These are phyloP conservation scores for Talaromyces stipitatus DNA, from an alignment of 495 filamentous ascomycete species.

Conservation along the genomic window DNA sequence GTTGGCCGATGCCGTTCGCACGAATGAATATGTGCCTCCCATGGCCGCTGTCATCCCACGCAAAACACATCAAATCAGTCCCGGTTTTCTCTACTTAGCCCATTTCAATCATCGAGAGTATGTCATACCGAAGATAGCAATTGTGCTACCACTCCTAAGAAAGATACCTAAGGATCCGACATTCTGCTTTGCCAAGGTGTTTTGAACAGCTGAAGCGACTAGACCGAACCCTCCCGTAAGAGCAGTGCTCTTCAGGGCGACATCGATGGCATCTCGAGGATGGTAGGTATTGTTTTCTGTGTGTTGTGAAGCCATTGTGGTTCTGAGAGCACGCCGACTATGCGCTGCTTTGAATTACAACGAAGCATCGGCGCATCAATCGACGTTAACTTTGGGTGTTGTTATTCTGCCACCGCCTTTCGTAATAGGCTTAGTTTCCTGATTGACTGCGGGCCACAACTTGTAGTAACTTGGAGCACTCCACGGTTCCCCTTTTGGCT, in stretches of 20 bases:
- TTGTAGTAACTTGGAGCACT: neutral
- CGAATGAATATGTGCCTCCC: slow-evolving; percentile 73
- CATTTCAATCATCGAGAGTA: neutral
- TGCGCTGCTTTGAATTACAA: slow-evolving; percentile 14
- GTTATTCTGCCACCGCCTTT: slow-evolving; percentile 7
- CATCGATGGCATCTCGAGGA: slow-evolving; percentile 68
- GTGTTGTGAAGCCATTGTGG: slow-evolving; percentile 39
- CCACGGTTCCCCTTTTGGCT: neutral
- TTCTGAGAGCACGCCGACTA: slow-evolving; percentile 12
- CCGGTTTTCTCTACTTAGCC: neutral
- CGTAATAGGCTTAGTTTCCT: slow-evolving; percentile 1
- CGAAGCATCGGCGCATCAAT: neutral
- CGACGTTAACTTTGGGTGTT: slow-evolving; percentile 3
- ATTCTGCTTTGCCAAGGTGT: slow-evolving; percentile 73
- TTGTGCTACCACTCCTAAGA: slow-evolving; percentile 58
- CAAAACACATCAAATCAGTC: slow-evolving; percentile 13
- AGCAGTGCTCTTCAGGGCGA: slow-evolving; percentile 54
- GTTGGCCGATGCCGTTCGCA: slow-evolving; percentile 64
- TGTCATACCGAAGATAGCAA: slow-evolving; percentile 56
- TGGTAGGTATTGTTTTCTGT: slow-evolving; percentile 54
- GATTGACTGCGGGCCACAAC: neutral
- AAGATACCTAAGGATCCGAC: slow-evolving; percentile 70
- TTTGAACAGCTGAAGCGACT: slow-evolving; percentile 70
- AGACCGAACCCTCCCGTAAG: slow-evolving; percentile 62
- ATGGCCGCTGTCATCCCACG: slow-evolving; percentile 54